phyloP scores from a whole-genome alignment of 768 basidiomycete species.

The Candolleomyces aberdarensis region DNA sequence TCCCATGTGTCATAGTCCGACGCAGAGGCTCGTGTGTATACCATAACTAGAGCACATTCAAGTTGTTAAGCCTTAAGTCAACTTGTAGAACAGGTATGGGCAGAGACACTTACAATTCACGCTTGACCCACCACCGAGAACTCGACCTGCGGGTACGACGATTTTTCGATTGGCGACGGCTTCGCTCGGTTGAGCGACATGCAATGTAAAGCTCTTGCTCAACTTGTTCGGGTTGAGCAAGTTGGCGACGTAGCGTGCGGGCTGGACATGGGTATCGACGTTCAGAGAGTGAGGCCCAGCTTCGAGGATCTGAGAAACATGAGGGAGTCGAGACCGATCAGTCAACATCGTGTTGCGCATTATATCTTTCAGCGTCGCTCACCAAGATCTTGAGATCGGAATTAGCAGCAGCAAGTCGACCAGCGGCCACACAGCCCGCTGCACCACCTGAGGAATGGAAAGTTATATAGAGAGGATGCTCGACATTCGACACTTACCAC shows the following conservation, averaged over 20 bases:
- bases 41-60: slow-evolving; percentile 31
- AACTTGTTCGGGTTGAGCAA: slow-evolving; percentile 22
- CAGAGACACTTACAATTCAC: slow-evolving; percentile 48
- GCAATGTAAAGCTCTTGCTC: slow-evolving; percentile 41
- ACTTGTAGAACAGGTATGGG: not conserved
- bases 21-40: slow-evolving; percentile 57
- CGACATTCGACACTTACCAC: not conserved
- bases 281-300: not conserved
- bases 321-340: not conserved
- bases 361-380: not conserved
- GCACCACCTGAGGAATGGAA: not conserved
- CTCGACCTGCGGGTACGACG: slow-evolving; percentile 44
- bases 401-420: not conserved
- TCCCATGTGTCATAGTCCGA: slow-evolving; percentile 71
- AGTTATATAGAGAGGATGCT: not conserved
- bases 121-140: slow-evolving; percentile 59
- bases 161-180: slow-evolving; percentile 40
- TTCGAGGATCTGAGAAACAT: not conserved
- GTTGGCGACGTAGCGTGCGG: slow-evolving; percentile 28
- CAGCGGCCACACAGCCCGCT: not conserved
- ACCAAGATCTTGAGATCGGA: not conserved
- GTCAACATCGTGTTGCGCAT: not conserved
- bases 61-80: not conserved
- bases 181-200: slow-evolving; percentile 42
- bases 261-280: not conserved